Base-by-base conservation (phyloP, 2,329 filamentous ascomycete species). In the Paecilomyces sp. region DNA sequence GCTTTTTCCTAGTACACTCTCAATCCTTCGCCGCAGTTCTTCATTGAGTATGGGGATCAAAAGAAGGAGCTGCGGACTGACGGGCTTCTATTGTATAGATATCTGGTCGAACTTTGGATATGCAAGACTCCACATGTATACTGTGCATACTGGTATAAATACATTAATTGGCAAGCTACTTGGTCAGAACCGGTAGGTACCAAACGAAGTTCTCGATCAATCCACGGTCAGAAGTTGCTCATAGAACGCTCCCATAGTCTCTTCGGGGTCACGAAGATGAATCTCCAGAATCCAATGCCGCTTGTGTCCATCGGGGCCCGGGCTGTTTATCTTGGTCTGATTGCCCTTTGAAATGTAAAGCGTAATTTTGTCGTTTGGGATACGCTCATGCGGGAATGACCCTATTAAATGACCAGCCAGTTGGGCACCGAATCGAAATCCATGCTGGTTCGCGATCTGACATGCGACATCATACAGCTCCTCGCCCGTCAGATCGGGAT, bases 231-330 rank as follows among this genome's bases (percentile, higher is more conserved):
- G 59, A 28, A 71, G 61, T 57, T 71, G 64, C 61, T 82, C 80
- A 54, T 71, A 75, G 64, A 82, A 82, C 0, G 74, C 79, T 1
- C 73, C 75, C 63, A 75, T 73, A 51, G 72, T 63, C 22, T 67
- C 67, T n/a, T 66, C 71, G 0, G 65, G 67, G 60, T 81, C 75
- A 33, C 72, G 73, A 33, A 82, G 72, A 66, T 82, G 78, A 56
- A 81, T 77, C 64, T 82, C 79, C 61, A 82, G 62, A 59, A 82
- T 82, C 80, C 80, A 82, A 68, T 81, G 79, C 36, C 78, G 63
- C 64, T 71, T 74, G 34, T 73, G 64, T 0, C 79, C 79, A 58
- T 80, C 72, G 54, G 73, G 73, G 2, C 73, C 79, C 3, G 67
- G 54, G 3, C 63, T 62, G 24, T 64, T 68, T 77, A 82, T 81